phyloP scores from a whole-genome alignment of 495 filamentous ascomycete species.

The Penicillium coffeae region DNA sequence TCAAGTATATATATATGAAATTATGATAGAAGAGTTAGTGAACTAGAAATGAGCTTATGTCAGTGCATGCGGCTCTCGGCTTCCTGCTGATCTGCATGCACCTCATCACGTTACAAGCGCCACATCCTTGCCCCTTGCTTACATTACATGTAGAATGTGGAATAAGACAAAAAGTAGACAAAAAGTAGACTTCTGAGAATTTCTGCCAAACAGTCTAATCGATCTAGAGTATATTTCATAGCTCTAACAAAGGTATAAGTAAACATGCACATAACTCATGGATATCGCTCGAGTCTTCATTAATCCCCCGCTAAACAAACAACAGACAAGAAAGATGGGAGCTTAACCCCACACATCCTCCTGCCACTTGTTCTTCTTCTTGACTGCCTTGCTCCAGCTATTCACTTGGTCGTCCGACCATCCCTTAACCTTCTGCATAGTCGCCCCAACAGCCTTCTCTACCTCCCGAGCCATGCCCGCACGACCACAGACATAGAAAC shows the following conservation, averaged over 20 bases:
- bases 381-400: conserved; percentile 40
- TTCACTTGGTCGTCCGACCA: conserved; percentile 36
- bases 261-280: no score
- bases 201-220: no score
- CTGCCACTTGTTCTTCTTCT: conserved; percentile 46
- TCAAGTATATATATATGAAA: not conserved
- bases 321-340: not conserved
- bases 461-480: conserved; percentile 52
- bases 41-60: not conserved
- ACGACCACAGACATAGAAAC: conserved; percentile 49
- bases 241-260: no score
- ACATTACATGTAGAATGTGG: no score
- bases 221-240: no score
- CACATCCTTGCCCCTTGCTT: no score
- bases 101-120: no score
- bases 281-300: no score
- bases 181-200: no score
- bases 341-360: conserved; percentile 41
- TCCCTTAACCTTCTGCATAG: conserved; percentile 23
- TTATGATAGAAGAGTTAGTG: not conserved
- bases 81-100: conserved; percentile 45
- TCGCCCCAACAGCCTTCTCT: conserved; percentile 30
- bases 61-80: conserved; percentile 46
- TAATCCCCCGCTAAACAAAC: no score
- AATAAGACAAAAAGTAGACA: no score